These are phyloP conservation scores for Trichaptum fuscoviolaceum DNA, from an alignment of 768 basidiomycete genomes.

Conservation along the genomic window DNA sequence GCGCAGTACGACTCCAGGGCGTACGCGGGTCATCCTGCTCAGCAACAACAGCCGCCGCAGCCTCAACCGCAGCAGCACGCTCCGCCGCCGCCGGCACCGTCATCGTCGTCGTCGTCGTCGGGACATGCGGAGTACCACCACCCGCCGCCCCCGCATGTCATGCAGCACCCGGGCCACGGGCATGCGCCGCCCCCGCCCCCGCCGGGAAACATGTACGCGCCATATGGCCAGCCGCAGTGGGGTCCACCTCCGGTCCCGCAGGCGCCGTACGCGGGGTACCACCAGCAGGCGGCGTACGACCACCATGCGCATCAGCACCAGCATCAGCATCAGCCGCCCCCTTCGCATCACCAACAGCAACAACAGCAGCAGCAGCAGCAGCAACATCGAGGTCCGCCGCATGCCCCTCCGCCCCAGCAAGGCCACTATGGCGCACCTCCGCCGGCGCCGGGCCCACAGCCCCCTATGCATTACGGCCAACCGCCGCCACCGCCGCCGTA, in stretches of 20 bases:
- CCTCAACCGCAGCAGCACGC: constrained; percentile 2
- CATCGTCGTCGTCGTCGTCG: background rate
- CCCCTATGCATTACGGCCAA: background rate
- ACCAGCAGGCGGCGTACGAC: constrained; percentile 7
- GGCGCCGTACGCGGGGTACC: constrained; percentile 2
- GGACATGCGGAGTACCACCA: constrained; percentile 1
- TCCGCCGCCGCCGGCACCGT: background rate
- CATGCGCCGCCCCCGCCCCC: background rate
- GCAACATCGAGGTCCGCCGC: constrained; percentile 18
- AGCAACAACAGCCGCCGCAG: background rate
- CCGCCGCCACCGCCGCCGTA: background rate
- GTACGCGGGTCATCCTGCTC: background rate
- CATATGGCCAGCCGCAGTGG: constrained; percentile 3
- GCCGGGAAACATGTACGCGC: constrained; percentile 4
- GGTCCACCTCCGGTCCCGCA: constrained; percentile 7
- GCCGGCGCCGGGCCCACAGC: constrained; percentile 2
- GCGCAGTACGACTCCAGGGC: background rate
- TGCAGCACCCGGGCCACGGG: background rate
- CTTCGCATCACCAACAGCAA: constrained; percentile 31
- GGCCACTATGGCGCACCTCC: constrained; percentile 5
- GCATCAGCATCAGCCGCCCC: constrained; percentile 33
- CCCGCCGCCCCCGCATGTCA: background rate
- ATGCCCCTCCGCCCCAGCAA: constrained; percentile 16
- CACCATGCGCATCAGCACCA: constrained; percentile 27
- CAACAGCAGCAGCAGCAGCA: constrained; percentile 25